Percentiles rank a stretch among this genome's conserved stretches.
These are phyloP conservation scores for Trichothecium roseum DNA, from an alignment of 2,329 filamentous ascomycete genomes.

Conservation along the genomic window DNA sequence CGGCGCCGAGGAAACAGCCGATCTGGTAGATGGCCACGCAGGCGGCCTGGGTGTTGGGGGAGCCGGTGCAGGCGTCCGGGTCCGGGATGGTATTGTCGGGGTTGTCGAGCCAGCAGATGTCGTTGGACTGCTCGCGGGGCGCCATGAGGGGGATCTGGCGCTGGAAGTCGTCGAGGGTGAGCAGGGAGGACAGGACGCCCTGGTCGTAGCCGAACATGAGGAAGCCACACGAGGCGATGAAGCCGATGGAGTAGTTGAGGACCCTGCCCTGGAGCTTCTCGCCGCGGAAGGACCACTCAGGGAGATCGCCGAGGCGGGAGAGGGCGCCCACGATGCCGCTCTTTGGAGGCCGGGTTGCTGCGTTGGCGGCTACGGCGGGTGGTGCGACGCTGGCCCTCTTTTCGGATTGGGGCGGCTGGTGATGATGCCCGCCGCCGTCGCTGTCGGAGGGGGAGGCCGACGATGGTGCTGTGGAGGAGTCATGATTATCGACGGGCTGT, in stretches of 20 bases:
- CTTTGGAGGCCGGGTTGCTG: background rate
- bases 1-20: slow-evolving; percentile 17
- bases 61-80: slow-evolving; percentile 12
- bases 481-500: no score
- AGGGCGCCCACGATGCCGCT: slow-evolving; percentile 8
- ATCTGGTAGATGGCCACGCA: slow-evolving; percentile 17
- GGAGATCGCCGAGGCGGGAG: slow-evolving; percentile 11
- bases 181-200: slow-evolving; percentile 15
- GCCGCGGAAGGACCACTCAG: slow-evolving; percentile 13
- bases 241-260: slow-evolving; percentile 16
- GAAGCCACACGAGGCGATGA: slow-evolving; percentile 18
- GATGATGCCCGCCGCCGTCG: no score
- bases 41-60: slow-evolving; percentile 17
- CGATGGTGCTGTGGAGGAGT: no score
- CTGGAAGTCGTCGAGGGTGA: slow-evolving; percentile 17
- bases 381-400: no score
- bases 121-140: slow-evolving; percentile 13
- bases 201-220: slow-evolving; percentile 19
- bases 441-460: no score
- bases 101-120: slow-evolving; percentile 13
- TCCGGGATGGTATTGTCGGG: slow-evolving; percentile 7
- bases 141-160: slow-evolving; percentile 14
- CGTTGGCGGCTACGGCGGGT: no score
- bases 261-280: slow-evolving; percentile 10
- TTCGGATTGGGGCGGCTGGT: no score